Percentiles rank a stretch among this genome's conserved stretches.
These are phyloP conservation scores for Paradendryphiella salina DNA, from an alignment of 2,329 filamentous ascomycete genomes.

Conservation along the genomic window DNA sequence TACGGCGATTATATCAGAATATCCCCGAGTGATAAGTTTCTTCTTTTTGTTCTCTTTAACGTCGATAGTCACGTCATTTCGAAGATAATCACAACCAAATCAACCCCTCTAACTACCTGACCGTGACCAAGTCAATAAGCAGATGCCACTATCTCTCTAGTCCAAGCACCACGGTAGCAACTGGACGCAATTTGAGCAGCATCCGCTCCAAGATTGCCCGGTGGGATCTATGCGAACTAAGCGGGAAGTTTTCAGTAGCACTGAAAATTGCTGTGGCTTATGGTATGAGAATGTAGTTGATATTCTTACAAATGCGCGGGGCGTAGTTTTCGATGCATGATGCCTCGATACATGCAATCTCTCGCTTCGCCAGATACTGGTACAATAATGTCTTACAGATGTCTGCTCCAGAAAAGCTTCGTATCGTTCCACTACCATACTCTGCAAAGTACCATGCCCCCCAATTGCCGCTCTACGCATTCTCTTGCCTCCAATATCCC, in stretches of 20 bases:
- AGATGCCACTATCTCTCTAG: slow-evolving; percentile 4
- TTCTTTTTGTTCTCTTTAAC: neutral
- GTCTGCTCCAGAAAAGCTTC: neutral
- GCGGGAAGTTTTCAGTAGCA: neutral
- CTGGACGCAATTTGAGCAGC: neutral
- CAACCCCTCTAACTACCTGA: neutral
- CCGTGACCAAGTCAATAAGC: neutral
- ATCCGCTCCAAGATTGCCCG: neutral
- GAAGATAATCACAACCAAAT: neutral
- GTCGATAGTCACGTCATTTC: slow-evolving; percentile 8
- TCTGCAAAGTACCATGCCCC: slow-evolving; percentile 78
- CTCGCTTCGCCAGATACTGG: slow-evolving; percentile 4
- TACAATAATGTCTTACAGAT: slow-evolving; percentile 11
- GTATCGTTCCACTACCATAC: slow-evolving; percentile 49
- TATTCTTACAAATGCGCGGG: slow-evolving; percentile 11
- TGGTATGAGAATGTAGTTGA: slow-evolving; percentile 2
- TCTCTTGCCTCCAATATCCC: slow-evolving; percentile 82
- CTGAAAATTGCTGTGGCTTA: neutral
- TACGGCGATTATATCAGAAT: slow-evolving; percentile 8
- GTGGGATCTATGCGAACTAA: neutral
- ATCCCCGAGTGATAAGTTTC: slow-evolving; percentile 3
- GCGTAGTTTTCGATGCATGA: neutral
- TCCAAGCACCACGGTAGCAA: neutral
- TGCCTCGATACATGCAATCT: slow-evolving; percentile 1
- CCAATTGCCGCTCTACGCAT: slow-evolving; percentile 76